Evolutionary conservation across 768 basidiomycete genomes (phyloP).

Genomic region (Inosperma sp.): DNA sequence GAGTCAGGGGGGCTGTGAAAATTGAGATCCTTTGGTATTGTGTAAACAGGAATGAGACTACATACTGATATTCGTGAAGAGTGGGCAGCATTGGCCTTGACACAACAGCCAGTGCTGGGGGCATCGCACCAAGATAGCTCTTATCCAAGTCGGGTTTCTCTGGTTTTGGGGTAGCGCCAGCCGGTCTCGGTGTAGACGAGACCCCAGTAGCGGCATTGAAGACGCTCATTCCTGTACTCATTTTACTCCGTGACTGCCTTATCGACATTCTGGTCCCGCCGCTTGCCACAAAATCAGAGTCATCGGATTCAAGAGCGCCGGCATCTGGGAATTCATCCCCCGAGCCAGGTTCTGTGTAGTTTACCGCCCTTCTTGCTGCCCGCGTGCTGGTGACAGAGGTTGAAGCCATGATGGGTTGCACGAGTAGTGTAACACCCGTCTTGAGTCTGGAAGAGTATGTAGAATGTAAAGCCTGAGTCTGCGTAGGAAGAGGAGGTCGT

Average conservation of each 20-base stretch:
- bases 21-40: conserved; percentile 2
- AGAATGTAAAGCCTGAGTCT: conserved; percentile 67
- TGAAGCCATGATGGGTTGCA: conserved; percentile 74
- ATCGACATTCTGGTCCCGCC: conserved; percentile 56
- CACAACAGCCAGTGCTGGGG: conserved; percentile 74
- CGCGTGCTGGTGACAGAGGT: conserved; percentile 38
- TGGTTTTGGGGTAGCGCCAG: conserved; percentile 28
- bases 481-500: conserved; percentile 53
- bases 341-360: conserved; percentile 84
- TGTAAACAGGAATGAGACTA: conserved; percentile 14
- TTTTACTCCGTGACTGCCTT: conserved; percentile 40
- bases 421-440: conserved; percentile 82
- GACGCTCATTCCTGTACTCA: conserved; percentile 47
- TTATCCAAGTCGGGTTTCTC: conserved; percentile 71
- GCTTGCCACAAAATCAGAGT: conserved; percentile 74
- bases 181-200: conserved; percentile 36
- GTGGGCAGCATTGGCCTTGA: conserved; percentile 54
- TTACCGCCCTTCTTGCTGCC: conserved; percentile 61
- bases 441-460: conserved; percentile 88
- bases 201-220: conserved; percentile 50
- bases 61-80: conserved; percentile 73
- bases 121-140: conserved; percentile 84
- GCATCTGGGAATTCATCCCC: conserved; percentile 79
- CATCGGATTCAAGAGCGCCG: conserved; percentile 78
- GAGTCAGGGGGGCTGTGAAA: conserved; percentile 55